Evolutionary conservation across 345 rosid genomes (phyloP), one percentile per base, ranked within the genome.

Genomic region (Cardamine resedifolia): DNA sequence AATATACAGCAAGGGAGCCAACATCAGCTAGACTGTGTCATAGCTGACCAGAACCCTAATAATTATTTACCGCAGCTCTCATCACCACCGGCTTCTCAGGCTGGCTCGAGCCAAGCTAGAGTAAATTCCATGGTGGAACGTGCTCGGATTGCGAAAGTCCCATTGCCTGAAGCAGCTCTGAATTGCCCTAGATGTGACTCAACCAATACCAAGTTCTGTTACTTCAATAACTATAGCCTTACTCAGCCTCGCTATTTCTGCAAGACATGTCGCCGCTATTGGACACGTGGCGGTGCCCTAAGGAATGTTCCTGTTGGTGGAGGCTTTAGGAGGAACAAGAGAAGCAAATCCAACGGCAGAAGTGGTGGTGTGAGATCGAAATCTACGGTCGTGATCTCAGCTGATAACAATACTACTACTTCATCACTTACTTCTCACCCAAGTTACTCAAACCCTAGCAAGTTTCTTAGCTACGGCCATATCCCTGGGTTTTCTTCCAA

Each of bases 171-270:
- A 43, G 36, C 78, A 64, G 83, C 88, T 34, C 75, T 86, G 7
- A 88, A 86, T 73, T 90, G 97, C 68, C 97, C 97, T 6, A 81
- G 97, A 78, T 90, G 97, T 68, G 92, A 85, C 4, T 90, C 97
- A 20, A 74, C 87, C 74, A 90, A 90, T 80, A 90, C 96, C 20
- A 90, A 90, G 72, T 90, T 90, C 64, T 90, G 96, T 66, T 90
- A 90, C 84, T 90, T 80, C 82, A 90, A 90, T 34, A 90, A 90
- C 80, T 90, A 90, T 59, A 90, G 78, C 84, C 86, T 90, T 53
- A 77, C 91, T 15, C 96, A 90, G 63, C 96, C 94, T 8, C 94
- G 96, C 58, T 91, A 90, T 83, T 88, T 90, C 63, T 88, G 97
- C 78, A 90, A 90, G 65, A 79, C 92, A 6, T 90, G 97, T 47